A percentile compares a stretch with the other conserved stretches of the same genome.
These are phyloP conservation scores for Candida neerlandica DNA, from an alignment of 1,139 yeast species.

Conservation along the genomic window DNA sequence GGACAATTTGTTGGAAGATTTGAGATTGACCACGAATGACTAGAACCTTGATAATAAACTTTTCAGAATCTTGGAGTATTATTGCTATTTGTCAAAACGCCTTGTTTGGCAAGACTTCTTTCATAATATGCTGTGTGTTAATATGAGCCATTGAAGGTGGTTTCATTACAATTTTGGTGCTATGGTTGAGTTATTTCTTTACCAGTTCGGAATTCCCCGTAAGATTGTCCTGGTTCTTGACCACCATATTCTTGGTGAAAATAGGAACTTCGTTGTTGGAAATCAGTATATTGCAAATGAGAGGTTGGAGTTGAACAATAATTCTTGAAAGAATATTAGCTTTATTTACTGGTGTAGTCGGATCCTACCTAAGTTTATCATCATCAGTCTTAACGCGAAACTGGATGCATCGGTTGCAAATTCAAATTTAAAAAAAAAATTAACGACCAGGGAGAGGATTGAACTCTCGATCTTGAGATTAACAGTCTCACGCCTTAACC, in stretches of 20 bases:
- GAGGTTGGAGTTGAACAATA: constrained; percentile 63
- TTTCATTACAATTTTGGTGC: constrained; percentile 32
- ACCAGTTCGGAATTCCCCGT: constrained; percentile 29
- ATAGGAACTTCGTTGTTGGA: constrained; percentile 42
- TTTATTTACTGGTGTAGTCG: constrained; percentile 52
- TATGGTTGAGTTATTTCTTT: constrained; percentile 33
- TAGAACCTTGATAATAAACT: constrained; percentile 36
- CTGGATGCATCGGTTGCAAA: constrained; percentile 52
- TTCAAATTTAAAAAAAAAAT: too few species aligned
- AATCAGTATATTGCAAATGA: constrained; percentile 31
- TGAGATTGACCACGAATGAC: constrained; percentile 31
- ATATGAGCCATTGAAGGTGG: constrained; percentile 35
- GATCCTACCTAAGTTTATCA: constrained; percentile 62
- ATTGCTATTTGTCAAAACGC: constrained; percentile 32
- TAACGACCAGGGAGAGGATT: too few species aligned
- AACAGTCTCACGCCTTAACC: too few species aligned
- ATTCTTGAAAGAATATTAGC: too few species aligned
- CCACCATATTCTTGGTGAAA: constrained; percentile 16
- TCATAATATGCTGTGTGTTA: constrained; percentile 29
- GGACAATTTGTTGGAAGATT: constrained; percentile 32
- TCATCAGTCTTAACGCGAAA: constrained; percentile 56
- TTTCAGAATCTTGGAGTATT: constrained; percentile 33
- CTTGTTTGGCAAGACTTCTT: constrained; percentile 25
- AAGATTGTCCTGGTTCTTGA: constrained; percentile 25
- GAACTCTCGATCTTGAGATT: too few species aligned